Conservation (phyloP, 2,329 filamentous ascomycete species). For the Onygenales sp. region DNA sequence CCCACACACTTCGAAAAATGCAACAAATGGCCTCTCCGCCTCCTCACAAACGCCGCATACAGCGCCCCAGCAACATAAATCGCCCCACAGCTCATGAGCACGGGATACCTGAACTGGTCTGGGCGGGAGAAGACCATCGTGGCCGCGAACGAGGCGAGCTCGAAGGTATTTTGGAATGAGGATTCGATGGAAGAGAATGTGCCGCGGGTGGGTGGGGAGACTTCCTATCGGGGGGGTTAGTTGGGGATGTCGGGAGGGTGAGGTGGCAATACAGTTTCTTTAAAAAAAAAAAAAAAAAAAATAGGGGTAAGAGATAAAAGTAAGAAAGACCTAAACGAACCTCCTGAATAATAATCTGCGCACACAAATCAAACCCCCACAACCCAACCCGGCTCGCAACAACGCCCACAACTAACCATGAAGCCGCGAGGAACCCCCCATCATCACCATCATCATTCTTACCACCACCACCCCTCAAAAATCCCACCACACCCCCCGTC, state of each 20-base stretch:
- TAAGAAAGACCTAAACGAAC: constrained; percentile 22
- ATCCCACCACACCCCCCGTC: constrained; percentile 35
- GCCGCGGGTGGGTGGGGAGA: background rate
- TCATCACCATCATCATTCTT: background rate
- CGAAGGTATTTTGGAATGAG: constrained; percentile 59
- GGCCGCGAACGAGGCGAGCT: constrained; percentile 55
- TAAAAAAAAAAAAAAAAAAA: background rate
- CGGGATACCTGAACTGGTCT: constrained; percentile 55
- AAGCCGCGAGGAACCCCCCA: constrained; percentile 23
- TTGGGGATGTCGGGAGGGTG: background rate
- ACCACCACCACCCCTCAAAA: constrained; percentile 22
- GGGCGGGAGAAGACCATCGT: constrained; percentile 58
- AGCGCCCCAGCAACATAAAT: constrained; percentile 36
- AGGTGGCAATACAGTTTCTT: background rate
- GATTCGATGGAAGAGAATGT: constrained; percentile 60
- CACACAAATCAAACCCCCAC: constrained; percentile 53
- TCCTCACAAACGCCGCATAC: background rate
- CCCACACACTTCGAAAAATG: background rate
- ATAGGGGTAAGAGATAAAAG: background rate
- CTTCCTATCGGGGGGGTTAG: background rate
- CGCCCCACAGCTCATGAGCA: constrained; percentile 47
- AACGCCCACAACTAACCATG: constrained; percentile 41
- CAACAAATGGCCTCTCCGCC: background rate
- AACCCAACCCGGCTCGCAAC: constrained; percentile 51
- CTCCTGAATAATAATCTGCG: constrained; percentile 53